Conservation (phyloP, 495 filamentous ascomycete genomes). For the Aspergillus taichungensis region DNA sequence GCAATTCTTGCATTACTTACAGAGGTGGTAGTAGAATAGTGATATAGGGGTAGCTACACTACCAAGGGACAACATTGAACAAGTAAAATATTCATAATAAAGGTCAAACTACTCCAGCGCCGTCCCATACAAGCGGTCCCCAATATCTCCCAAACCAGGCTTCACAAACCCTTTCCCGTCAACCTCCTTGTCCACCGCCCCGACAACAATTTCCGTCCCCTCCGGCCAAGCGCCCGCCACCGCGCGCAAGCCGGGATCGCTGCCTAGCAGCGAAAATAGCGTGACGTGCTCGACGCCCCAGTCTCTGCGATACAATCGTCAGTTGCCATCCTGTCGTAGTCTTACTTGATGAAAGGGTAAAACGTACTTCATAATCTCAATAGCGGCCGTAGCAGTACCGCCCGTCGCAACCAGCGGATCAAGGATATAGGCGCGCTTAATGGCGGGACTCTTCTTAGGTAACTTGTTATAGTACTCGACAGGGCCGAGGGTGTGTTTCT, state of each 20-base stretch:
- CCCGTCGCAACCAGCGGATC: conserved; percentile 91
- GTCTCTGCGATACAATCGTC: conserved; percentile 35
- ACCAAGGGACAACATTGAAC: no score
- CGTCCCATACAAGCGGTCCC: conserved; percentile 80
- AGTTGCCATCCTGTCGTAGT: background rate
- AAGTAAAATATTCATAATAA: no score
- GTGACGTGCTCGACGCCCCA: conserved; percentile 77
- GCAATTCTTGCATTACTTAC: no score
- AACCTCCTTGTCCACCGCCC: conserved; percentile 61
- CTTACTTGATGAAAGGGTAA: background rate
- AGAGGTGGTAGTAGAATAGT: no score
- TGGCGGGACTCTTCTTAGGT: conserved; percentile 47
- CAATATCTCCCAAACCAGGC: conserved; percentile 80
- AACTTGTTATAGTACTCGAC: conserved; percentile 97
- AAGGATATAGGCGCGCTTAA: conserved; percentile 55
- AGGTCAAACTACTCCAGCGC: conserved; percentile 18
- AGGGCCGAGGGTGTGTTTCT: conserved; percentile 67
- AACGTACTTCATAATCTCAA: conserved; percentile 57
- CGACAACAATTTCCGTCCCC: conserved; percentile 66
- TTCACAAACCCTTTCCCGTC: conserved; percentile 71
- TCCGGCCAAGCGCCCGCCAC: conserved; percentile 65
- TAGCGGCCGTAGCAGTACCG: conserved; percentile 73
- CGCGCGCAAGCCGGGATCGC: conserved; percentile 50
- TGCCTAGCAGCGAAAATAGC: conserved; percentile 62
- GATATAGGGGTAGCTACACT: no score